Base-by-base conservation (phyloP, 116 monocot species). In the Dioscorea cayenensis region DNA sequence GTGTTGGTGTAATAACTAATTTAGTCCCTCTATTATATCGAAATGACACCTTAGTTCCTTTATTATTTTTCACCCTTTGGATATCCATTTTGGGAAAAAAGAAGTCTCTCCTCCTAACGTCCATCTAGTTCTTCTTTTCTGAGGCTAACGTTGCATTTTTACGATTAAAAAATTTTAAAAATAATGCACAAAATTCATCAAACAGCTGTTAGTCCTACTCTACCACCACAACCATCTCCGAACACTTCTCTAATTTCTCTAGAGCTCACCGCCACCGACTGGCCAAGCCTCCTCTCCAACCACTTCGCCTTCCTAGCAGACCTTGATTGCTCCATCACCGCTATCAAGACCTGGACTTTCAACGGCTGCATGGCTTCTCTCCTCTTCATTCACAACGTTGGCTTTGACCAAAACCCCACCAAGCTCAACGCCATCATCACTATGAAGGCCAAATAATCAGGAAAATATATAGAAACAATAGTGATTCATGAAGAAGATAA, bases 211-310 rank as follows among this genome's bases (percentile, higher is more conserved):
- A 25, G 25, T 16, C 66, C 3, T 1, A 1, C 69, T 18, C 49
- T 1, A 4, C 9, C 16, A 25, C 36, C 29, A 14, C 55, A 70
- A 32, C 38, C 38, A 38, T 23, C 36, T 35, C 32, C 14, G 66
- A 38, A 16, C 13, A 12, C 16, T 14, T n/a, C 70, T 25, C 70
- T 80, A 74, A 86, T 82, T 1, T 82, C 69, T 38, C 76, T 93
- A 0, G 93, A 93, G 75, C 77, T 93, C 22, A 89, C 87, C 0
- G 89, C 89, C 3, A 78, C 84, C 1, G 89, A 87, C 75, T 62
- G 93, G 43, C 93, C 89, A 2, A 89, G 93, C 10, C 64, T 93
- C 36, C 84, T 93, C 11, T 93, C 93, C 14, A 87, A 89, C 66
- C 80, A 89, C 29, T 85, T 80, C 68, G 89, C 89, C 0, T 84